Base-by-base conservation (phyloP, 2,329 filamentous ascomycete species). In the Penicillium sp. region DNA sequence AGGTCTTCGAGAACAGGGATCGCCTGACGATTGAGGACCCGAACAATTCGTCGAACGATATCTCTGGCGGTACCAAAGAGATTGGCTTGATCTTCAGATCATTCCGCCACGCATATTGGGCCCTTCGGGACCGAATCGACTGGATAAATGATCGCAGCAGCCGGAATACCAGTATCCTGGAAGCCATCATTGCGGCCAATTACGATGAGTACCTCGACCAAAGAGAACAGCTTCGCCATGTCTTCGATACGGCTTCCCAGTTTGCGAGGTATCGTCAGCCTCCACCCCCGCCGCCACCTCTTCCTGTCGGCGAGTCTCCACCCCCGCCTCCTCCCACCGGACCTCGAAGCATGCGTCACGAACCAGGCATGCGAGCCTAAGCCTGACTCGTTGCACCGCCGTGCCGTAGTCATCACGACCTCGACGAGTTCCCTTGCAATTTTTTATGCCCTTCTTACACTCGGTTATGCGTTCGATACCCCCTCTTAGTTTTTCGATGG, bases 11-110 rank as follows among this genome's bases (percentile, higher is more conserved):
- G 69, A 88, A 89, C 70, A 78, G 76, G 15, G 83, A 89, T 55
- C 88, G 92, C 1, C 83, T 99, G 1, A 91, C 90, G 9, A 97
- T 99, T 70, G 90, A 97, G 61, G 95, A 99, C 72, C 95, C 95
- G 0, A 97, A 98, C 76, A 91, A 91, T 61, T 76, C 86, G 0
- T 80, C 84, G 28, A 98, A 98, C 75, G 95, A 99, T 72, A 95
- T 99, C 28, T 89, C 95, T 0, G 93, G 93, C 10, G 93, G 93
- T 10, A 95, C 93, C 0, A 85, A 82, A 50, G 90, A 91, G 67
- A 91, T 90, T 8, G 67, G 77, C 0, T 81, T 85, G 9, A 91
- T 97, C 53, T 81, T 91, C 66, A 74, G 82, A n/a, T 82, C 84
- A 13, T 98, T 99, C 75, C 80, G 85, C 1, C 79, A 87, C 2